Evolutionary conservation across 768 basidiomycete species (phyloP).

Genomic region (Russula foetens): DNA sequence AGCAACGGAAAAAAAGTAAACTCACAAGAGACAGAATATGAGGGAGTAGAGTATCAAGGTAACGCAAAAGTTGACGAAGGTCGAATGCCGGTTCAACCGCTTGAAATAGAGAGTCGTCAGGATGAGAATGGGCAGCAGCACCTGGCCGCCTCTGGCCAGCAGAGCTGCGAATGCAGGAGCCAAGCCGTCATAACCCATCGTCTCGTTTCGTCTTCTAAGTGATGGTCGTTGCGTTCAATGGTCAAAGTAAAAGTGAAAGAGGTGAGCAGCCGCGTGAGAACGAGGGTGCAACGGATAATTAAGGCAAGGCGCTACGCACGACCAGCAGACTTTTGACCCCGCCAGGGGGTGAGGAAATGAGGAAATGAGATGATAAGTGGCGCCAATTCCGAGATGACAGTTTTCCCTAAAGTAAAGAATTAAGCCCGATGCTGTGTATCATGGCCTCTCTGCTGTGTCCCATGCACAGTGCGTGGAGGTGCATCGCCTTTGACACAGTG

Average conservation of each 20-base stretch:
- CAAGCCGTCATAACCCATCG: conserved; percentile 23
- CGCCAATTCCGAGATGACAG: too few species aligned
- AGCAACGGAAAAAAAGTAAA: background rate
- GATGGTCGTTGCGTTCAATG: too few species aligned
- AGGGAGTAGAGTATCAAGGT: conserved; percentile 50
- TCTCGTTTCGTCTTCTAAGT: background rate
- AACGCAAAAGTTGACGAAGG: conserved; percentile 50
- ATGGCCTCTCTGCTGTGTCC: too few species aligned
- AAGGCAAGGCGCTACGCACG: background rate
- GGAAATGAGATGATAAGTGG: too few species aligned
- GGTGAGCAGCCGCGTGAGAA: background rate
- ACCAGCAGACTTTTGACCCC: background rate
- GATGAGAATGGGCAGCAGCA: conserved; percentile 43
- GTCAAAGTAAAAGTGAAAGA: too few species aligned
- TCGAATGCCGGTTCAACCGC: conserved; percentile 39
- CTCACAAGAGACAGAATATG: conserved; percentile 44
- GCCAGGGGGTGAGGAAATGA: background rate
- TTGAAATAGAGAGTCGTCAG: conserved; percentile 37
- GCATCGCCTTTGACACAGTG: too few species aligned
- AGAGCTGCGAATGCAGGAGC: conserved; percentile 37
- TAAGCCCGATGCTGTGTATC: too few species aligned
- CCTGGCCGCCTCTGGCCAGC: conserved; percentile 44
- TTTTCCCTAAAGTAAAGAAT: too few species aligned
- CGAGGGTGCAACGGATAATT: too few species aligned
- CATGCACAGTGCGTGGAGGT: too few species aligned